Evolutionary conservation across 306 rosid genomes (phyloP), one percentile per base, ranked within the genome.

Genomic region (Inga leiocalycina): DNA sequence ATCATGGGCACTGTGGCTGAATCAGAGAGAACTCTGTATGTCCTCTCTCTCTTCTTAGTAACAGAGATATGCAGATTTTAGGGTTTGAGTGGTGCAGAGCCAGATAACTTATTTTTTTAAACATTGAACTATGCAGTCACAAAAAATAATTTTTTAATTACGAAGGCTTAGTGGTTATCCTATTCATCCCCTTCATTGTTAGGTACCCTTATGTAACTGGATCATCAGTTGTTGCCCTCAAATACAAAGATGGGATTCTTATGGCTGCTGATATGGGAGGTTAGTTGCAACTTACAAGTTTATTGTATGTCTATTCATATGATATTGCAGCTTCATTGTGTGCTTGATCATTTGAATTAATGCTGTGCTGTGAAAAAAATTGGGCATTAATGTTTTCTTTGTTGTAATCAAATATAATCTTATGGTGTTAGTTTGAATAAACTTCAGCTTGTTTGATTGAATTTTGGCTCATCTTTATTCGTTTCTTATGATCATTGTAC

Each of bases 191-290:
- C 12, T 41, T 39, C 39, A 44, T 75, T 45, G 70, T 14, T 77
- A 96, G 98, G 89, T 91, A 93, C 83, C 99, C 99, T 0, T 96
- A 92, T 20, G 27, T 56, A 20, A 56, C 64, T 0, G 64, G 64
- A 19, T 56, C 64, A 20, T 56, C 64, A 56, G 64, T 56, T 20
- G 64, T 56, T 20, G 64, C 64, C 64, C n/a, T 56, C 27, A 56
- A 56, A 56, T 56, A 20, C 27, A 56, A 56, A 56, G 64, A 56
- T 56, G 64, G 64, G 4, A 20, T 56, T 56, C 64, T 56, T 56
- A 56, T 56, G 64, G 27, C 64, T 56, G 64, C 64, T 19, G 64
- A 56, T 56, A 56, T 56, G 64, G 64, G 64, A 56, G 64, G 98
- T 96, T 3, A 72, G 90, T 57, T 83, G 64, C 80, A 62, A 61